phyloP scores from a whole-genome alignment of 257 asterid genomes.

The Cruciata laevipes region DNA sequence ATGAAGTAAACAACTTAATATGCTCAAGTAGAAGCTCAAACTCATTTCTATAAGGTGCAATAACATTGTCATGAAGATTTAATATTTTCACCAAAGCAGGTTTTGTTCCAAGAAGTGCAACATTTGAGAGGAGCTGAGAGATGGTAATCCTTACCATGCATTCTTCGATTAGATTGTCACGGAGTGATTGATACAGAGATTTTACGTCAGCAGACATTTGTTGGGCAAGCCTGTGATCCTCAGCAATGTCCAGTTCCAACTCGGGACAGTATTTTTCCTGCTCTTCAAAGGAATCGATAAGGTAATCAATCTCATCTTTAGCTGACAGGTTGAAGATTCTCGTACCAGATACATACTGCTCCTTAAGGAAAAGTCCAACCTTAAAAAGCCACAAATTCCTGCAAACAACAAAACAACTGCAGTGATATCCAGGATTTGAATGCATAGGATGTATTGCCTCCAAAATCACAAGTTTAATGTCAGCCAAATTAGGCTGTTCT shows the following conservation, averaged over 20 bases:
- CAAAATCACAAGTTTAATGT: neutral
- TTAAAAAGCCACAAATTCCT: neutral
- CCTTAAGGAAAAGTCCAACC: neutral
- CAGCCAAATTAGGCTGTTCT: neutral
- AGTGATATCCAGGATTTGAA: neutral
- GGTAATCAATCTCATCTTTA: neutral
- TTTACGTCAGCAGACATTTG: neutral
- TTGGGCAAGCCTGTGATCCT: neutral
- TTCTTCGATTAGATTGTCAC: neutral
- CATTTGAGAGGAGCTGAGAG: neutral
- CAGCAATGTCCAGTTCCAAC: neutral
- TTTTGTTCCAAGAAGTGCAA: neutral
- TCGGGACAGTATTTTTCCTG: neutral
- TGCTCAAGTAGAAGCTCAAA: neutral
- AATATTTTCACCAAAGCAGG: neutral
- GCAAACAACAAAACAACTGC: neutral
- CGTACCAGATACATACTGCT: neutral
- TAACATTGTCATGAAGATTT: neutral
- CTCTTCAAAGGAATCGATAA: neutral
- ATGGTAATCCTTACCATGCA: neutral
- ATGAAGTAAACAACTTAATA: neutral
- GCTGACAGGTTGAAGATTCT: neutral
- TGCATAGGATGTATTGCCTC: neutral
- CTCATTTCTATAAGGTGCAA: neutral
- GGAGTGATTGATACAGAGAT: slow-evolving; percentile 1